Conservation (phyloP, 2,329 filamentous ascomycete genomes). For the Calonectria pseudoturangicola region DNA sequence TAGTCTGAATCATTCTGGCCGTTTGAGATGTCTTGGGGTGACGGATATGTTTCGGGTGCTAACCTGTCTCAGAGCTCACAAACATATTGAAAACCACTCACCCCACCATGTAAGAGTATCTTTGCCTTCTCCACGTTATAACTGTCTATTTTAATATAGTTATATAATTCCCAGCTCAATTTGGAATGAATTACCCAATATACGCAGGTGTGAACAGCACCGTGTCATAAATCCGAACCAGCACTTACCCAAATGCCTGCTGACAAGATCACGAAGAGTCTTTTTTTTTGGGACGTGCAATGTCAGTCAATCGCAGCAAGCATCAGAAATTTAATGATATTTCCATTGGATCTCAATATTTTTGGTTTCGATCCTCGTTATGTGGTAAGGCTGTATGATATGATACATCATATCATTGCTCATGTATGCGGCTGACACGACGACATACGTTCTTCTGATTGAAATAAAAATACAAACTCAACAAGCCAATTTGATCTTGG, state of each 20-base stretch:
- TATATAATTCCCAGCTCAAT: not conserved
- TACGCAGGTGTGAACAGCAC: not conserved
- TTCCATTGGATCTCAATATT: not conserved
- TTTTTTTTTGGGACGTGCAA: not conserved
- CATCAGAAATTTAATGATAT: not conserved
- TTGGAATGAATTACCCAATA: not conserved
- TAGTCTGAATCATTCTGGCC: not conserved
- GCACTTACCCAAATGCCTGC: not conserved
- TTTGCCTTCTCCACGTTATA: not conserved
- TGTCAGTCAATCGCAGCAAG: not conserved
- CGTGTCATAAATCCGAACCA: not conserved
- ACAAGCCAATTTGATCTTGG: slow-evolving; percentile 1
- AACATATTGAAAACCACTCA: not conserved
- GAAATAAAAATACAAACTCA: slow-evolving; percentile 11
- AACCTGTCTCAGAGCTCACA: not conserved
- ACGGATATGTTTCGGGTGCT: not conserved
- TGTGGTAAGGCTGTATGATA: not conserved
- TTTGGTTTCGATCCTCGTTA: not conserved
- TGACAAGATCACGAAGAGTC: not conserved
- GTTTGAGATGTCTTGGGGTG: not conserved
- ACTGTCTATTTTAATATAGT: not conserved
- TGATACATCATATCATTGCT: not conserved
- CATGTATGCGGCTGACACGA: not conserved
- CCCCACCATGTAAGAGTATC: not conserved
- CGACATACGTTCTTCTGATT: not conserved